These are phyloP conservation scores for Perkinsus chesapeaki DNA, from an alignment of 169 alveolate species.

Conservation along the genomic window DNA sequence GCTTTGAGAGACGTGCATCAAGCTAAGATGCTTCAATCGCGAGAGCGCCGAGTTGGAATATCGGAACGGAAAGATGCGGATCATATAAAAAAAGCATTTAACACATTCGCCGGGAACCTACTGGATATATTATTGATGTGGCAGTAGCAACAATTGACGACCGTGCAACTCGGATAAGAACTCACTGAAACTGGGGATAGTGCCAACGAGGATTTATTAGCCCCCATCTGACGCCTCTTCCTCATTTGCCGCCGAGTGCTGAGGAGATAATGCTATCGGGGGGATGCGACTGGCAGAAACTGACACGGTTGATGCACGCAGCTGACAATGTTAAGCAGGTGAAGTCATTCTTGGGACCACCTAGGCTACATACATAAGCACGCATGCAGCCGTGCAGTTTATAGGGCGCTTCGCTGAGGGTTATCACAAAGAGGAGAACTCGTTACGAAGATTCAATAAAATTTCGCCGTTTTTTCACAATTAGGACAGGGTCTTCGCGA, in stretches of 20 bases:
- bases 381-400: no score
- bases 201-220: neutral
- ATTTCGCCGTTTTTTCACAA: no score
- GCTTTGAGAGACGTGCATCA: no score
- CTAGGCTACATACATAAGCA: no score
- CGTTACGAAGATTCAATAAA: no score
- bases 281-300: neutral
- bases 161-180: neutral
- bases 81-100: neutral
- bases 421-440: no score
- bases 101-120: neutral
- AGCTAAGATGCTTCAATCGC: no score
- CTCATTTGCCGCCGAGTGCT: neutral
- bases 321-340: neutral
- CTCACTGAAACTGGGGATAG: neutral
- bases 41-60: no score
- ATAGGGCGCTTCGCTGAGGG: no score
- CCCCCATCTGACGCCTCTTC: neutral
- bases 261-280: neutral
- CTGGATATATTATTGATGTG: neutral
- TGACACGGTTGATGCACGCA: neutral
- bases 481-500: neutral
- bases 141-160: neutral
- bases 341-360: no score
- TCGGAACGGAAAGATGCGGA: no score